Percentiles rank a stretch among this genome's conserved stretches.
These are phyloP conservation scores for Pyrenochaeta sp. DNA, from an alignment of 2,329 filamentous ascomycete genomes.

Conservation along the genomic window DNA sequence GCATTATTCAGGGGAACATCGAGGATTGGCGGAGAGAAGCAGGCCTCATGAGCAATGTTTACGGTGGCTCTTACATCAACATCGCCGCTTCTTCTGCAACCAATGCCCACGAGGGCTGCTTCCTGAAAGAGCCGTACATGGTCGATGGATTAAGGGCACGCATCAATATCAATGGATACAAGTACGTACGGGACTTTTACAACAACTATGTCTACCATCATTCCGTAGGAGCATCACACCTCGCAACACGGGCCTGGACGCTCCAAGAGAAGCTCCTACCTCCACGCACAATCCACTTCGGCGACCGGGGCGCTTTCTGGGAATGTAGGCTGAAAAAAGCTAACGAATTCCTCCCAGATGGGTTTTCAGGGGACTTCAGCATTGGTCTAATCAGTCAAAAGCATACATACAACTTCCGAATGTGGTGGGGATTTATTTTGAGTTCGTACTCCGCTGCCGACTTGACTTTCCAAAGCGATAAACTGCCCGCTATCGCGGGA, in stretches of 20 bases:
- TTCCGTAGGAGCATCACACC: neutral
- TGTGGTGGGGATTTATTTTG: neutral
- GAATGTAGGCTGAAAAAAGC: slow-evolving; percentile 4
- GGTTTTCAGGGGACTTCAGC: neutral
- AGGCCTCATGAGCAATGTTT: slow-evolving; percentile 5
- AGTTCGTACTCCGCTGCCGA: neutral
- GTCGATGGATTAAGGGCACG: slow-evolving; percentile 1
- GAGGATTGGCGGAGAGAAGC: slow-evolving; percentile 5
- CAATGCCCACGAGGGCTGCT: slow-evolving; percentile 1
- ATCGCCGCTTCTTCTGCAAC: slow-evolving; percentile 2
- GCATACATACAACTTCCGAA: neutral
- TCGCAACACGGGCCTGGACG: slow-evolving; percentile 7
- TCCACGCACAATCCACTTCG: slow-evolving; percentile 7
- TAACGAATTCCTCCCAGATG: slow-evolving; percentile 3
- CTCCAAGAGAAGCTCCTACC: slow-evolving; percentile 6
- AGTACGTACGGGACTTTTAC: neutral
- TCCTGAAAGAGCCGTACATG: neutral
- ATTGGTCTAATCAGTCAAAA: neutral
- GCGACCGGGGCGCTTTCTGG: slow-evolving; percentile 1
- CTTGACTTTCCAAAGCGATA: slow-evolving; percentile 4
- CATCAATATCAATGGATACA: neutral
- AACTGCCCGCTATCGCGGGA: slow-evolving; percentile 9
- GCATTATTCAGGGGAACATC: neutral
- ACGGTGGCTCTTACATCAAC: slow-evolving; percentile 5
- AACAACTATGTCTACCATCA: neutral